Conservation (phyloP, 2,329 filamentous ascomycete species). For the Talaromyces sp. region DNA sequence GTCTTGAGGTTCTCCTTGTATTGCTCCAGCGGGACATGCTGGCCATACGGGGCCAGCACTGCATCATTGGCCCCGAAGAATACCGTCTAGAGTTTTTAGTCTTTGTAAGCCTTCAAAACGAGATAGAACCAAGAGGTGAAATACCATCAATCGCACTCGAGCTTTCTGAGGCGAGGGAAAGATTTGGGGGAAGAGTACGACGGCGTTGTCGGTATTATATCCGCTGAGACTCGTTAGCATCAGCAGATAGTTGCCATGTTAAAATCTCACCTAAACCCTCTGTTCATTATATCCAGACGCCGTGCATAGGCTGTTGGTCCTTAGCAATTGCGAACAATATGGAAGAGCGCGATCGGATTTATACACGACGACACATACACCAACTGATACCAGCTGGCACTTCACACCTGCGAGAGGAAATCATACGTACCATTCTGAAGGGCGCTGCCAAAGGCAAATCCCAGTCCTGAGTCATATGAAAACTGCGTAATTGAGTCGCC, state of each 20-base stretch:
- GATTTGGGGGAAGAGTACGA: conserved; percentile 63
- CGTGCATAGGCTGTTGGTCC: conserved; percentile 26
- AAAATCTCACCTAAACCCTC: conserved; percentile 61
- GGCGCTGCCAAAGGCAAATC: conserved; percentile 69
- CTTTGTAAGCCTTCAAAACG: background rate
- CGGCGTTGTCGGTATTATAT: conserved; percentile 72
- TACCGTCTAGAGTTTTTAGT: conserved; percentile 51
- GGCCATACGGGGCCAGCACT: conserved; percentile 60
- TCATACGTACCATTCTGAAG: conserved; percentile 62
- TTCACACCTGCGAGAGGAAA: background rate
- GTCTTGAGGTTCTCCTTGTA: conserved; percentile 67
- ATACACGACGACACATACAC: background rate
- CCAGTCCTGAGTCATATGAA: conserved; percentile 55
- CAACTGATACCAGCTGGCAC: background rate
- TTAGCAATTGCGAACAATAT: conserved; percentile 22
- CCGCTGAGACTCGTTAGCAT: conserved; percentile 45
- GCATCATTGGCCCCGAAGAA: conserved; percentile 92
- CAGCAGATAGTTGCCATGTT: background rate
- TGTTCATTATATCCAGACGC: conserved; percentile 78
- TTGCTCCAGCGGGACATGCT: conserved; percentile 71
- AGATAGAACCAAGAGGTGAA: background rate
- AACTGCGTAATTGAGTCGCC: conserved; percentile 84
- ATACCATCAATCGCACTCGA: conserved; percentile 34
- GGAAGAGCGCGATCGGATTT: background rate
- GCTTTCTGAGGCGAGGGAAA: conserved; percentile 61